These are phyloP conservation scores for Circinella umbellata DNA, from an alignment of 371 early-diverging fungal genomes.

Conservation along the genomic window DNA sequence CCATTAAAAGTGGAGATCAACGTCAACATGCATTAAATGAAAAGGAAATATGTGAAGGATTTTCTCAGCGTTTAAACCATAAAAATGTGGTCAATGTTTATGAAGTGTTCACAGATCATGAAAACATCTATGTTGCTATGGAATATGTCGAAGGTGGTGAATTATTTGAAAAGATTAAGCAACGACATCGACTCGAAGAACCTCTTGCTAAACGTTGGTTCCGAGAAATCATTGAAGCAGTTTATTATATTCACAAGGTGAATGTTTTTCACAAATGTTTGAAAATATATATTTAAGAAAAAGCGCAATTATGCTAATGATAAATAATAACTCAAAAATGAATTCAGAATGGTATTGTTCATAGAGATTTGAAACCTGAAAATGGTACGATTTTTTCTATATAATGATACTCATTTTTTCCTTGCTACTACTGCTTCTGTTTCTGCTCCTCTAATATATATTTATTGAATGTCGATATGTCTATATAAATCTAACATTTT, in stretches of 20 bases:
- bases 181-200: constrained; percentile 85
- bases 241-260: constrained; percentile 90
- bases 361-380: constrained; percentile 92
- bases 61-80: constrained; percentile 74
- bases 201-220: constrained; percentile 88
- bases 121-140: constrained; percentile 90
- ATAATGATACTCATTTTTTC: too few species aligned
- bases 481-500: background rate
- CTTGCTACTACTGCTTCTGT: too few species aligned
- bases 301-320: background rate
- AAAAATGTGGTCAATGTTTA: constrained; percentile 87
- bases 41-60: constrained; percentile 67
- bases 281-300: background rate
- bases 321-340: constrained; percentile 32
- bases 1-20: constrained; percentile 59
- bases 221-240: constrained; percentile 93
- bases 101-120: constrained; percentile 85
- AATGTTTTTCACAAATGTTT: background rate
- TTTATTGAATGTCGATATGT: too few species aligned
- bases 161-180: constrained; percentile 93
- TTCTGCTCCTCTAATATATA: too few species aligned
- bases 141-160: constrained; percentile 97
- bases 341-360: constrained; percentile 72
- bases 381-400: constrained; percentile 49
- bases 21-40: constrained; percentile 59